A percentile compares a stretch with the other conserved stretches of the same genome.
These are phyloP conservation scores for Verticillium klebahnii DNA, from an alignment of 2,329 filamentous ascomycete species.

Conservation along the genomic window DNA sequence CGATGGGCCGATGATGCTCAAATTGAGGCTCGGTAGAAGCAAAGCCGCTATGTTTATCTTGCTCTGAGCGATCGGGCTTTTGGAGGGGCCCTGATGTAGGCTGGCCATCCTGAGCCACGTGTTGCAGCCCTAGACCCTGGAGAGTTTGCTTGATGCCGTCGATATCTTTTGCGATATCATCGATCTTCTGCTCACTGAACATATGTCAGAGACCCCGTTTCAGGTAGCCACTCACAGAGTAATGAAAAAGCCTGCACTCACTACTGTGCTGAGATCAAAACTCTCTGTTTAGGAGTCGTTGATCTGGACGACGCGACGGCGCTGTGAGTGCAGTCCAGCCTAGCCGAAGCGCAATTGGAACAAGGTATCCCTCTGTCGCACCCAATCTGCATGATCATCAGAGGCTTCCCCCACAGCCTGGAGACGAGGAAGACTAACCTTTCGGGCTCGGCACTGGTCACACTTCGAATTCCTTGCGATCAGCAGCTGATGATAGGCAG, in stretches of 20 bases:
- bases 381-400: constrained; percentile 16
- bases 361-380: constrained; percentile 26
- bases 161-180: constrained; percentile 26
- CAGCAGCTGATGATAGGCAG: neutral
- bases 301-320: constrained; percentile 17
- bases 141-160: constrained; percentile 24
- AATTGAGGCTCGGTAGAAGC: neutral
- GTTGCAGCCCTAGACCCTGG: neutral
- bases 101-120: neutral
- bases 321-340: constrained; percentile 26
- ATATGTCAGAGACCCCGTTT: neutral
- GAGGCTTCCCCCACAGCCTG: neutral
- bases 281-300: constrained; percentile 22
- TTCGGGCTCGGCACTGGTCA: constrained; percentile 24
- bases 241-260: constrained; percentile 11
- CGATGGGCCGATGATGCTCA: neutral
- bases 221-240: neutral
- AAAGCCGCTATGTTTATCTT: neutral
- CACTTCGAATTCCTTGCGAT: constrained; percentile 14
- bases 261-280: constrained; percentile 31
- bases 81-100: neutral
- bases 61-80: neutral
- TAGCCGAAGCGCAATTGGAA: constrained; percentile 26
- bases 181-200: constrained; percentile 30
- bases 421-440: constrained; percentile 11